Conservation (phyloP, 1,284 basidiomycete species). For the Heterobasidion annosum region DNA sequence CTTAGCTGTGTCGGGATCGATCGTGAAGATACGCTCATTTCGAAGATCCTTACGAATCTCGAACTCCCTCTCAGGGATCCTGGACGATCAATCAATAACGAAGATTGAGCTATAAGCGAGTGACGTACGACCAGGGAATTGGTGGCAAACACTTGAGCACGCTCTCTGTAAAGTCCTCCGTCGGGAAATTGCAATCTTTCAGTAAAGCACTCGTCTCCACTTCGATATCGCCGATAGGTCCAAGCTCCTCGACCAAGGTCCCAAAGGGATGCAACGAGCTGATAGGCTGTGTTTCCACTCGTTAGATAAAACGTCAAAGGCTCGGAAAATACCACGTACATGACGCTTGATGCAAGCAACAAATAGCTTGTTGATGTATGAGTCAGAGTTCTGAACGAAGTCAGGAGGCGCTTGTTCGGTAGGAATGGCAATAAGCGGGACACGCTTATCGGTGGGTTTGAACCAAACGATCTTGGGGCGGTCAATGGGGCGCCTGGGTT, state of each 20-base stretch:
- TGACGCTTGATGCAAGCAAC: conserved; percentile 98
- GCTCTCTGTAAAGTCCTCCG: conserved; percentile 87
- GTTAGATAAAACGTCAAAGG: conserved; percentile 3
- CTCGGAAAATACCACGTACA: conserved; percentile 32
- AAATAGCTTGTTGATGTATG: conserved; percentile 87
- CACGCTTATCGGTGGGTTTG: conserved; percentile 98
- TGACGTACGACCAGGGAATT: conserved; percentile 81
- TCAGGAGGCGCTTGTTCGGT: conserved; percentile 96
- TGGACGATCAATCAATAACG: conserved; percentile 20
- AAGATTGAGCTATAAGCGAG: conserved; percentile 1
- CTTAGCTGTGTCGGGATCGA: conserved; percentile 85
- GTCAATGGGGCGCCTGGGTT: conserved; percentile 72
- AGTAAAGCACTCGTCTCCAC: conserved; percentile 96
- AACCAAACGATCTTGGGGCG: conserved; percentile 99
- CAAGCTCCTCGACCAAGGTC: conserved; percentile 95
- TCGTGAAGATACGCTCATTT: conserved; percentile 81
- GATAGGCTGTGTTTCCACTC: conserved; percentile 50
- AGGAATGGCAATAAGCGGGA: conserved; percentile 98
- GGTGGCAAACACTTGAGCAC: conserved; percentile 96
- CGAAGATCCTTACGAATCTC: conserved; percentile 86
- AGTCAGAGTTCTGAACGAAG: conserved; percentile 92
- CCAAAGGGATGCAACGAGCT: conserved; percentile 99
- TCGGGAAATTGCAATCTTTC: conserved; percentile 98
- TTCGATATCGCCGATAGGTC: conserved; percentile 96
- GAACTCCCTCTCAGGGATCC: conserved; percentile 87